Conservation (phyloP, 2,329 filamentous ascomycete species). For the Hirsutella minnesotensis region DNA sequence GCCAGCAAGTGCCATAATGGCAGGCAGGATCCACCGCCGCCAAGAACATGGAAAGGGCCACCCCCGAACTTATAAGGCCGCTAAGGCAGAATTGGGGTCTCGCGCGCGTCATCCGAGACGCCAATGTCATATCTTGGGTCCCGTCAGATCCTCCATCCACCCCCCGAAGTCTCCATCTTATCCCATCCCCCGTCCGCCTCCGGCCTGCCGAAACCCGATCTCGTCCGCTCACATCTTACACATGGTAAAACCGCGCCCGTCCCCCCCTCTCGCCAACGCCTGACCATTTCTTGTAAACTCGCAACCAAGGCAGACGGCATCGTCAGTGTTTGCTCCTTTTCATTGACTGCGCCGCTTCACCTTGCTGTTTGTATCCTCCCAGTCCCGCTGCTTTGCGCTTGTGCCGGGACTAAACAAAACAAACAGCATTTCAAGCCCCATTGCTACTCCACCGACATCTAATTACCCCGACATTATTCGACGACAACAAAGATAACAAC, state of each 20-base stretch:
- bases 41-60: neutral
- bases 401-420: no score
- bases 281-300: neutral
- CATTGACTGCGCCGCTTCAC: neutral
- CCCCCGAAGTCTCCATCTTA: neutral
- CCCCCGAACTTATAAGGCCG: neutral
- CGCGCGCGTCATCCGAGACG: neutral
- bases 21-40: neutral
- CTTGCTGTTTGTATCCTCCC: no score
- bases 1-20: no score
- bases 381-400: no score
- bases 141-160: neutral
- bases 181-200: no score
- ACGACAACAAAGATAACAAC: no score
- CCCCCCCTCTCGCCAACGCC: neutral
- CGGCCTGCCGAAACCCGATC: neutral
- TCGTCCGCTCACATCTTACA: neutral
- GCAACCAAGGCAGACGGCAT: neutral
- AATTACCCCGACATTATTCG: no score
- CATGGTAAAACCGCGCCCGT: neutral
- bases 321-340: neutral
- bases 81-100: neutral
- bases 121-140: neutral
- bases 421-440: no score
- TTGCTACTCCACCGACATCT: no score